Evolutionary conservation across 1,284 basidiomycete species (phyloP), one percentile per base, ranked within the genome.

Genomic region (Wolfiporia cocos): DNA sequence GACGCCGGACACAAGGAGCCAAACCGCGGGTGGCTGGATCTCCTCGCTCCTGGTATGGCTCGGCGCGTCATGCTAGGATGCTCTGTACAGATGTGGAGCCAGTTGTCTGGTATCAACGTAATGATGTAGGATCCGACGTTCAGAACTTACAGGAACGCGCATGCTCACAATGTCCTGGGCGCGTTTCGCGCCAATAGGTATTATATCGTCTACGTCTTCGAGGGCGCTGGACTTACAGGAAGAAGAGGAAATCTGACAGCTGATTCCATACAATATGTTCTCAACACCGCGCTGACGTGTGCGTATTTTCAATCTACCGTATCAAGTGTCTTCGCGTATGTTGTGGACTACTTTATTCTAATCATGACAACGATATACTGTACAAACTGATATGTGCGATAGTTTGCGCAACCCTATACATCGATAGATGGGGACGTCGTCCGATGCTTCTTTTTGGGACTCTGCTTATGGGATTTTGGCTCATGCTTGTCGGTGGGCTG

Each of bases 361-460:
- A n/a, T n/a, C n/a, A n/a, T n/a, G n/a, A n/a, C n/a, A n/a, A n/a
- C n/a, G n/a, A n/a, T n/a, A n/a, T n/a, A n/a, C n/a, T n/a, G n/a
- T n/a, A n/a, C n/a, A n/a, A n/a, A n/a, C n/a, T n/a, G n/a, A n/a
- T n/a, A n/a, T n/a, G n/a, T n/a, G n/a, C n/a, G n/a, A 38, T 39
- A 51, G 66, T 87, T 24, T 85, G 86, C 9, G 82, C 85, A 0
- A 85, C 87, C 59, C 65, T 85, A 54, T 86, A 78, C 64, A 85
- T 86, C 52, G 85, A 88, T 59, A 70, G 66, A 57, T 87, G 84
- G 82, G 86, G 86, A 46, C 81, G 86, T 34, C 74, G 85, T n/a
- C 85, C 85, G 5, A 79, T 88, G 70, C 66, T 87, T 2, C 66
- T 88, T 46, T 64, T 63, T 34, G 85, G 85, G 18, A 76, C 77